A percentile compares a stretch with the other conserved stretches of the same genome.
These are phyloP conservation scores for Rubia tinctorum DNA, from an alignment of 305 asterid species.

Conservation along the genomic window DNA sequence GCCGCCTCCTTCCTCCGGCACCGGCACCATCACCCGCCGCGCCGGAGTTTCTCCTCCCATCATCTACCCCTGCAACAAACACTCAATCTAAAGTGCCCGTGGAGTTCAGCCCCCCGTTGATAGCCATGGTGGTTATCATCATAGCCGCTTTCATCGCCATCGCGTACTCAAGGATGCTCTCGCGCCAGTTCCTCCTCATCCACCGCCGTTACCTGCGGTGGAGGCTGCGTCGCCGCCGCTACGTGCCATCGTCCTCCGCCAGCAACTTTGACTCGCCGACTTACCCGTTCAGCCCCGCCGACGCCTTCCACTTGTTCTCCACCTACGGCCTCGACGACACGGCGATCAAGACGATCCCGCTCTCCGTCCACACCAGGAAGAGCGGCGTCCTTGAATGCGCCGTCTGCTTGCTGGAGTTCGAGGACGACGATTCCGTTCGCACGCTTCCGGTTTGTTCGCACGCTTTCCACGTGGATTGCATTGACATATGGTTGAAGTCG, in stretches of 20 bases:
- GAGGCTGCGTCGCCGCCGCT: constrained; percentile 60
- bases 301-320: constrained; percentile 69
- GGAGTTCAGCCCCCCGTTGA: constrained; percentile 87
- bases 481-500: constrained; percentile 84
- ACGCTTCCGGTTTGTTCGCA: constrained; percentile 82
- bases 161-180: constrained; percentile 79
- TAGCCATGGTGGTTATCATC: constrained; percentile 86
- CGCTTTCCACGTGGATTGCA: constrained; percentile 90
- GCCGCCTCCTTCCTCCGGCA: constrained; percentile 12
- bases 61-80: constrained; percentile 22
- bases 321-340: constrained; percentile 93
- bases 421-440: constrained; percentile 72
- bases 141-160: constrained; percentile 79
- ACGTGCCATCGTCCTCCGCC: constrained; percentile 62
- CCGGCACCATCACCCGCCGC: constrained; percentile 17
- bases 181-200: constrained; percentile 54
- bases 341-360: constrained; percentile 80
- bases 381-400: constrained; percentile 73
- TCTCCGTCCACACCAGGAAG: constrained; percentile 53
- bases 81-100: constrained; percentile 48
- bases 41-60: constrained; percentile 11
- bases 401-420: constrained; percentile 83
- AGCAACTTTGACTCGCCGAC: constrained; percentile 81
- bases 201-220: constrained; percentile 71
- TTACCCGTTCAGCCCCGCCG: constrained; percentile 50